Conservation (phyloP, 2,329 filamentous ascomycete species). For the Drechslera avenae region DNA sequence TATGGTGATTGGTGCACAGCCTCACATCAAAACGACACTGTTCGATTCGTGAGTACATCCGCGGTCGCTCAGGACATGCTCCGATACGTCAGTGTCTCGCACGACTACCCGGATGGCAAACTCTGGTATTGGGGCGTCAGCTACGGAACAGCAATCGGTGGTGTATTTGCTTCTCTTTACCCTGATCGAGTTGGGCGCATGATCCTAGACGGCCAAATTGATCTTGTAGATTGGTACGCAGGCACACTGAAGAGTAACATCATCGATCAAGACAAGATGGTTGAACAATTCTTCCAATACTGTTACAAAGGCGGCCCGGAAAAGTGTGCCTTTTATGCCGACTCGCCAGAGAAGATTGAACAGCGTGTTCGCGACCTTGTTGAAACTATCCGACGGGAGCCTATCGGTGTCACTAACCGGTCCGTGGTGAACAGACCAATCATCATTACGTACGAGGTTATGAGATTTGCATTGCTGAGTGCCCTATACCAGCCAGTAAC, state of each 20-base stretch:
- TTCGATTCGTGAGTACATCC: background rate
- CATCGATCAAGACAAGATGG: background rate
- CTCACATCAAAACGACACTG: background rate
- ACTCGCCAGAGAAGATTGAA: background rate
- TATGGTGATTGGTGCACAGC: background rate
- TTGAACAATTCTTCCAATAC: background rate
- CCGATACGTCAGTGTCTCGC: background rate
- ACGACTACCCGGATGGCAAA: background rate
- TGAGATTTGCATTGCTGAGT: background rate
- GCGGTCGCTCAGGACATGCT: background rate
- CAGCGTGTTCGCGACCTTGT: background rate
- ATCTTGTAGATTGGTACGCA: background rate
- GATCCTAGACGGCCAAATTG: background rate
- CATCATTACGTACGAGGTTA: background rate
- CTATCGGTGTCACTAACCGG: background rate
- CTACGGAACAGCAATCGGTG: background rate
- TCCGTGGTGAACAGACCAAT: background rate
- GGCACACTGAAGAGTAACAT: background rate
- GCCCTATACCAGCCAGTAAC: background rate
- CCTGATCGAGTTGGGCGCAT: background rate
- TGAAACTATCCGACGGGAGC: background rate
- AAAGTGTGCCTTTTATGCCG: background rate
- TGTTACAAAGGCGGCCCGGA: background rate
- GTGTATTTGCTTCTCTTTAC: background rate
- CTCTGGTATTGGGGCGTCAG: background rate